Base-by-base conservation (phyloP, 73 alveolate species). In the Paramecium primaurelia region DNA sequence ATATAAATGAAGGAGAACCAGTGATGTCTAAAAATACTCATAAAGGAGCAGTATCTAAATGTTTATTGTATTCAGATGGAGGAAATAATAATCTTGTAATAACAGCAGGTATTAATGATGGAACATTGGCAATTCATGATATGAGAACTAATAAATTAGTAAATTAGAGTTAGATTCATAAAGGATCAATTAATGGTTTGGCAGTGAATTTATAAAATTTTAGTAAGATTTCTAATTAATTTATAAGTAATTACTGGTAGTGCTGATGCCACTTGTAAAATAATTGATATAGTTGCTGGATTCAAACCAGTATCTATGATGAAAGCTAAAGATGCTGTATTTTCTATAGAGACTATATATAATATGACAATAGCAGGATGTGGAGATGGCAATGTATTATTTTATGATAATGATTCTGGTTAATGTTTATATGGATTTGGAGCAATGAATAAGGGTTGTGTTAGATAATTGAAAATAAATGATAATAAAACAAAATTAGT, bases 351-450 rank as follows among this genome's bases (percentile, higher is more conserved):
- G 58, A 95, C 96, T 34, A 93, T 96, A 20, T 83, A 93, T n/a
- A 98, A 98, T 96, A 92, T 97, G 44, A 97, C 97, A 10, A 95
- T 97, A 28, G 98, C 99, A 83, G 99, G 99, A 25, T 98, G 99
- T 88, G 99, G 99, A 0, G 99, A 98, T 97, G 99, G 99, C 9
- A 98, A 97, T 95, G 91, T 98, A 8, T 93, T 98, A 36, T 97
- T 96, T 58, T 98, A 93, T 92, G 97, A 98, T 92, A 83, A 96
- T 37, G 99, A 97, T 90, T 92, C 96, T 18, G 97, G 96, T 83
- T 97, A 98, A 93, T 97, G 99, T 92, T 86, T 96, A 8, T 98
- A 96, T 96, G 99, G 99, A 11, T 89, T 89, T 71, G 94, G 94
- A 32, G 94, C 94, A 11, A 89, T 89, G 94, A 89, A 64, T 49